Evolutionary conservation across 352 stramenopile genomes (phyloP).

Genomic region (Halophytophthora batemanensis): DNA sequence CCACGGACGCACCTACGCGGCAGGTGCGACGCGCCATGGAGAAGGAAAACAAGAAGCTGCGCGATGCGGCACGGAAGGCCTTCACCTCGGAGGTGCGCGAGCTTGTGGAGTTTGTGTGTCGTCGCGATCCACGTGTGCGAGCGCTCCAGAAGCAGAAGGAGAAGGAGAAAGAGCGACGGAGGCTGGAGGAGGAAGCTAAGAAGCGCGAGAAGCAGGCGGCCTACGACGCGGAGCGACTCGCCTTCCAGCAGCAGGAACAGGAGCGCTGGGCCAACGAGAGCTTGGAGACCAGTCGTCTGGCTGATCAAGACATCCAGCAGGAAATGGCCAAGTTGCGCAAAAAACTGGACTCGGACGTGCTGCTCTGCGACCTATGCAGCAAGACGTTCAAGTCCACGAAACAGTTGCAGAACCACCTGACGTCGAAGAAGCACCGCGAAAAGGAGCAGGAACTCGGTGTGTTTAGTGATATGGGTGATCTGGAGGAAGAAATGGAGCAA

Average conservation of each 20-base stretch:
- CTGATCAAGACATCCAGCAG: slow-evolving; percentile 55
- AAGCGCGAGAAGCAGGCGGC: slow-evolving; percentile 56
- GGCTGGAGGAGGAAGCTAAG: slow-evolving; percentile 46
- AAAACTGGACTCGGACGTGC: slow-evolving; percentile 66
- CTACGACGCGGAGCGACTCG: slow-evolving; percentile 54
- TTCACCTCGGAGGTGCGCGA: slow-evolving; percentile 79
- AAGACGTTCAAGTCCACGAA: slow-evolving; percentile 86
- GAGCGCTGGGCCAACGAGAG: slow-evolving; percentile 48
- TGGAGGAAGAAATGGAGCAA: slow-evolving; percentile 64
- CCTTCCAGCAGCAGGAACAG: slow-evolving; percentile 68
- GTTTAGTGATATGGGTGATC: slow-evolving; percentile 41
- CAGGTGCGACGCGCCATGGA: slow-evolving; percentile 81
- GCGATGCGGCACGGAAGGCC: slow-evolving; percentile 68
- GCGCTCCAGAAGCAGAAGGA: slow-evolving; percentile 67
- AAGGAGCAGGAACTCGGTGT: slow-evolving; percentile 73
- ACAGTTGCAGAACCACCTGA: slow-evolving; percentile 77
- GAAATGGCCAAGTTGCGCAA: slow-evolving; percentile 61
- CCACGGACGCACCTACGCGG: slow-evolving; percentile 71
- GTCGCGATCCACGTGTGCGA: slow-evolving; percentile 69
- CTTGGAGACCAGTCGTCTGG: slow-evolving; percentile 42
- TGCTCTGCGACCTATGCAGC: slow-evolving; percentile 76
- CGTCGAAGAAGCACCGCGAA: slow-evolving; percentile 80
- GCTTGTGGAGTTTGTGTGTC: slow-evolving; percentile 81
- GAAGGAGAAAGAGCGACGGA: slow-evolving; percentile 46
- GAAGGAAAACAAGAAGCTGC: slow-evolving; percentile 89